Percentiles rank a stretch among this genome's conserved stretches.
These are phyloP conservation scores for Ogataea methylovora DNA, from an alignment of 805 yeast species.

Conservation along the genomic window DNA sequence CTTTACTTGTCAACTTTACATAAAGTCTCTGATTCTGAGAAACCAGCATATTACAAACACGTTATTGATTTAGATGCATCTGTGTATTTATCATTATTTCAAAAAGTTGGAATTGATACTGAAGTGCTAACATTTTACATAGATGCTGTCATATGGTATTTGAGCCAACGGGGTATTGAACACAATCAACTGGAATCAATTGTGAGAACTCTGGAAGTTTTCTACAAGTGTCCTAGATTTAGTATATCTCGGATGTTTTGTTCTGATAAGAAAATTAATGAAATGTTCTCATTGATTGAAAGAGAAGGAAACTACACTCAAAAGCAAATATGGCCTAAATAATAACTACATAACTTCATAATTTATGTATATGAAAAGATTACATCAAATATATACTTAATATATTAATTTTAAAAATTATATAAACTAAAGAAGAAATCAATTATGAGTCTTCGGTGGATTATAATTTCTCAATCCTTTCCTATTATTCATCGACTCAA, in stretches of 20 bases:
- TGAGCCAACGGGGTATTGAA: constrained; percentile 11
- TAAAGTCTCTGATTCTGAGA: constrained; percentile 20
- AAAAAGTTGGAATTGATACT: constrained; percentile 39
- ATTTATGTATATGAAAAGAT: too few relatives aligned
- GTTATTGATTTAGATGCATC: constrained; percentile 23
- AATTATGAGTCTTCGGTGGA: constrained; percentile 11
- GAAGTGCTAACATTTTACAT: constrained; percentile 40
- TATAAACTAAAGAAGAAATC: not conserved
- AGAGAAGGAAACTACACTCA: constrained; percentile 2
- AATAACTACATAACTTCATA: too few relatives aligned
- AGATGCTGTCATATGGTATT: constrained; percentile 27
- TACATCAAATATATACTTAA: not conserved
- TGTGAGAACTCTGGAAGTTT: constrained; percentile 13
- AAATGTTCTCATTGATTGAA: not conserved
- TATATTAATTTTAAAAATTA: not conserved
- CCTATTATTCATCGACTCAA: constrained; percentile 14
- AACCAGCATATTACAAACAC: constrained; percentile 27
- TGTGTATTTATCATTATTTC: constrained; percentile 26
- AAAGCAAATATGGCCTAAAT: too few relatives aligned
- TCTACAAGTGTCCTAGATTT: constrained; percentile 30
- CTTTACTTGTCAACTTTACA: constrained; percentile 34
- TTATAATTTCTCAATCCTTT: constrained; percentile 31
- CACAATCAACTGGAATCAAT: constrained; percentile 6
- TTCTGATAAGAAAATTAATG: constrained; percentile 12
- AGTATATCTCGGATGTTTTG: constrained; percentile 28